A percentile compares a stretch with the other conserved stretches of the same genome.
These are phyloP conservation scores for Syzygium oleosum DNA, from an alignment of 345 rosid species.

Conservation along the genomic window DNA sequence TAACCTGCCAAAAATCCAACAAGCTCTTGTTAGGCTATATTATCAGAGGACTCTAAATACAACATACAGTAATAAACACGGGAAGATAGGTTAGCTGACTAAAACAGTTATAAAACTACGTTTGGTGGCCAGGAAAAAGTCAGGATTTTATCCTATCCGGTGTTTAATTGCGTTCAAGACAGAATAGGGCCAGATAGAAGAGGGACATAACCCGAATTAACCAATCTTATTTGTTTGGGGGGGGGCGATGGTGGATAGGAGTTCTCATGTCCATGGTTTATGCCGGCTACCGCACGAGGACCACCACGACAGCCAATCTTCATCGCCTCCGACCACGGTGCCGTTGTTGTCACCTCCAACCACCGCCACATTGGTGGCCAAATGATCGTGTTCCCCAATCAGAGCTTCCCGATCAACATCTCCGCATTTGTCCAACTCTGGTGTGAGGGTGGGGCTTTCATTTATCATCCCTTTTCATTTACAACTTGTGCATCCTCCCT, in stretches of 20 bases:
- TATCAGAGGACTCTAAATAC: not conserved
- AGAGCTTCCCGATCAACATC: not conserved
- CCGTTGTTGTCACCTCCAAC: not conserved
- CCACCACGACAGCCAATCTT: not conserved
- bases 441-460: not conserved
- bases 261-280: not conserved
- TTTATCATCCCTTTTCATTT: not conserved
- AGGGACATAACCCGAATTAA: not conserved
- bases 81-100: not conserved
- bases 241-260: not conserved
- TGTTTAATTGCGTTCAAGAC: not conserved
- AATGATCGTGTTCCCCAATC: not conserved
- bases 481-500: not conserved
- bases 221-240: not conserved
- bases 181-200: not conserved
- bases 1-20: conserved; percentile 27
- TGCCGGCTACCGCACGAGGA: not conserved
- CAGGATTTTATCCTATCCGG: not conserved
- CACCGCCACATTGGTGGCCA: not conserved
- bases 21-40: not conserved
- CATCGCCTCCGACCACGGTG: not conserved
- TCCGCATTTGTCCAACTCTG: not conserved
- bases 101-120: not conserved
- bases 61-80: not conserved
- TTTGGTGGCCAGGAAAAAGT: not conserved